Percentiles rank a stretch among this genome's conserved stretches.
Evolutionary conservation across 768 basidiomycete species (phyloP).

Genomic region (Rhizopogon roseolus): DNA sequence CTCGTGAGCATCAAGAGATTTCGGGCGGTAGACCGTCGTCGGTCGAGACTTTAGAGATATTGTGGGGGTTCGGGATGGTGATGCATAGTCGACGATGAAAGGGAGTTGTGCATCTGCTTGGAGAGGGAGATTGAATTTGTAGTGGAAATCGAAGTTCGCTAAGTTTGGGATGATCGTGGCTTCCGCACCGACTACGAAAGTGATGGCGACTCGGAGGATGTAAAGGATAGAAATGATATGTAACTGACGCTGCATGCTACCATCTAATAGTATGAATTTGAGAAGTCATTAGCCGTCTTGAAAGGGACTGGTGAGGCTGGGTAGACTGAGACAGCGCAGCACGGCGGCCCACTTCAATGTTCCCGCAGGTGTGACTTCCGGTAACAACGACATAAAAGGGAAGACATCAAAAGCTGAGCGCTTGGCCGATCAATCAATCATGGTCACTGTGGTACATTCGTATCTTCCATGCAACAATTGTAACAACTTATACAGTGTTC

Average conservation of each 20-base stretch:
- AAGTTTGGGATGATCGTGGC: neutral
- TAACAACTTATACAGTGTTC: neutral
- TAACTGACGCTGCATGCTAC: neutral
- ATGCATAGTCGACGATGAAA: constrained; percentile 4
- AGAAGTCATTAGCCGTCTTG: neutral
- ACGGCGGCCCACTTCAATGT: no score
- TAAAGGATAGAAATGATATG: neutral
- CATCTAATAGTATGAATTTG: neutral
- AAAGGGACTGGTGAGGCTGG: neutral
- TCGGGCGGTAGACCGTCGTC: constrained; percentile 52
- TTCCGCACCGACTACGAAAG: neutral
- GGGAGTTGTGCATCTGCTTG: neutral
- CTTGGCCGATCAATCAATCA: no score
- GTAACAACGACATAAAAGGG: no score
- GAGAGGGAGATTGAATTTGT: neutral
- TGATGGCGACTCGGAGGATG: neutral
- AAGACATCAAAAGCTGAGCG: no score
- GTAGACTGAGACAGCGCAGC: no score
- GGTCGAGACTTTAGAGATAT: constrained; percentile 40
- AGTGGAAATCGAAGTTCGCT: neutral
- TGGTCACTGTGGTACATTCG: no score
- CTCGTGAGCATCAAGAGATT: constrained; percentile 45
- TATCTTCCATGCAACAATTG: neutral
- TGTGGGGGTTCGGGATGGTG: constrained; percentile 6
- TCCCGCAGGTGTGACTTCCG: no score